phyloP scores from a whole-genome alignment of 2,329 filamentous ascomycete genomes.

The Neoscytalidium dimidiatum region DNA sequence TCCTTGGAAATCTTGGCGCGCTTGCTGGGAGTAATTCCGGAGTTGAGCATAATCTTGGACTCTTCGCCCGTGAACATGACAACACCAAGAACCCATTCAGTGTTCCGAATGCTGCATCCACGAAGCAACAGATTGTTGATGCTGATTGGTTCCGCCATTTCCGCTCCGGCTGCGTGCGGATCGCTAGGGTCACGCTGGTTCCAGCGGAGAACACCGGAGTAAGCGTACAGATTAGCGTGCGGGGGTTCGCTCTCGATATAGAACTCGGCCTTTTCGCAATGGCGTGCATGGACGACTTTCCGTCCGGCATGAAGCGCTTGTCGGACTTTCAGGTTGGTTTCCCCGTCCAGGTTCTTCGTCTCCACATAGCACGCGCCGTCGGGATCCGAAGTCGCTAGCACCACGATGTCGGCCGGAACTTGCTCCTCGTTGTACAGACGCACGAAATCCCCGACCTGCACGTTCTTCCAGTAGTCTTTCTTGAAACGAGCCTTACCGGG shows the following conservation, averaged over 20 bases:
- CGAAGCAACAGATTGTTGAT: constrained; percentile 95
- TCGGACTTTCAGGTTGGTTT: constrained; percentile 95
- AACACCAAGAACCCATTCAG: constrained; percentile 90
- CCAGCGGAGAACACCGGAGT: constrained; percentile 89
- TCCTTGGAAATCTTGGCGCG: constrained; percentile 87
- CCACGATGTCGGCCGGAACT: constrained; percentile 88
- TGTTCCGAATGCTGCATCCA: constrained; percentile 92
- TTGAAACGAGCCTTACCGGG: constrained; percentile 82
- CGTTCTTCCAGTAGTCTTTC: constrained; percentile 90
- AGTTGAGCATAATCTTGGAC: constrained; percentile 99
- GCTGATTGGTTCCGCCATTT: constrained; percentile 88
- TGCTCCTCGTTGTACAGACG: constrained; percentile 96
- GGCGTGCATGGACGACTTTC: constrained; percentile 79
- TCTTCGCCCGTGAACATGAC: constrained; percentile 94
- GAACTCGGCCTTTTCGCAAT: constrained; percentile 90
- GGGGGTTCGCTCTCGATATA: constrained; percentile 85
- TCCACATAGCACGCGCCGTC: constrained; percentile 97
- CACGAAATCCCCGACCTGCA: constrained; percentile 94
- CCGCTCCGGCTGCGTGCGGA: constrained; percentile 62
- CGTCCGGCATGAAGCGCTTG: constrained; percentile 86
- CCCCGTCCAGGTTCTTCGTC: constrained; percentile 96
- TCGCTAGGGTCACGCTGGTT: constrained; percentile 68
- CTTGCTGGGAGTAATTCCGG: constrained; percentile 92
- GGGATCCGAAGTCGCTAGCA: constrained; percentile 87
- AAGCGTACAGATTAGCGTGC: constrained; percentile 93